Conservation (phyloP, 345 rosid genomes). For the Dovyalis caffra region DNA sequence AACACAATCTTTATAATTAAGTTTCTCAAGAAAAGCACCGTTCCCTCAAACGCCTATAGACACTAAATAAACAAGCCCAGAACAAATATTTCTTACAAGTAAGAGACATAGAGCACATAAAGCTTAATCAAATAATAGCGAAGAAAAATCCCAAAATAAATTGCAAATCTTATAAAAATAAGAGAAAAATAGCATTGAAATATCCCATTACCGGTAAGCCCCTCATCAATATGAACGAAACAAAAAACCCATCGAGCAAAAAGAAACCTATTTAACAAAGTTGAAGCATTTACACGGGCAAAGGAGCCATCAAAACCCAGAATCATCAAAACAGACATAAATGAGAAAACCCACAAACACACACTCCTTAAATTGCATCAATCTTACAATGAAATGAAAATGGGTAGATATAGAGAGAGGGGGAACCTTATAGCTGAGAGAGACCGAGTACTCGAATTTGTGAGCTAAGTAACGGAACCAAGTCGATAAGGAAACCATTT, state of each 20-base stretch:
- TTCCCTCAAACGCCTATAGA: background rate
- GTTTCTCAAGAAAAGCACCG: background rate
- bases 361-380: background rate
- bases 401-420: background rate
- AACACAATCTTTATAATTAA: background rate
- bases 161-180: background rate
- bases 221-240: background rate
- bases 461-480: slow-evolving; percentile 68
- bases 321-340: background rate
- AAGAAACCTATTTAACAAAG: background rate
- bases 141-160: too few relatives aligned
- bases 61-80: background rate
- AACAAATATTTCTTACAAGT: background rate
- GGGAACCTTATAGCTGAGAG: slow-evolving; percentile 60
- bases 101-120: background rate
- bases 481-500: slow-evolving; percentile 73
- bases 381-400: background rate
- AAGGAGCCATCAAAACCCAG: background rate
- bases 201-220: background rate
- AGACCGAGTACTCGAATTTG: slow-evolving; percentile 69
- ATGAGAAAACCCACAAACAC: background rate
- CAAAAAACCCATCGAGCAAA: background rate
- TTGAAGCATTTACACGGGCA: background rate
- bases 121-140: background rate
- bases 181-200: background rate